These are phyloP conservation scores for Claviceps africana DNA, from an alignment of 2,329 filamentous ascomycete genomes.

Conservation along the genomic window DNA sequence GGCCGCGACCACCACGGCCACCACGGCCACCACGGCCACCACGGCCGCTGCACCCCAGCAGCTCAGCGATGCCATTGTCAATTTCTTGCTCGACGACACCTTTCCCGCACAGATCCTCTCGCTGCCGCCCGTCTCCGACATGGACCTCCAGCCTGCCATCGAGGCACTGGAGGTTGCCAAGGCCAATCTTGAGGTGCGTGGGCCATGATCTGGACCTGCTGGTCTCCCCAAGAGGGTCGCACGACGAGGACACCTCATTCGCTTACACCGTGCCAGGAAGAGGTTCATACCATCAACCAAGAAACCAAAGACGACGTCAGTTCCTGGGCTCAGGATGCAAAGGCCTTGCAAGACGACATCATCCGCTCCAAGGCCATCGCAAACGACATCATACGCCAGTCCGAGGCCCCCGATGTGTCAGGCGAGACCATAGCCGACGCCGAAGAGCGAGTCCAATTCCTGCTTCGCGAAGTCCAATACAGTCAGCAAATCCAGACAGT, in stretches of 20 bases:
- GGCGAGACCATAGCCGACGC: constrained; percentile 39
- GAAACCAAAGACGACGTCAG: constrained; percentile 68
- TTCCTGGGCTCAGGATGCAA: constrained; percentile 74
- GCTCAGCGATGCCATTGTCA: constrained; percentile 26
- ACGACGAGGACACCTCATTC: not conserved
- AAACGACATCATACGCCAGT: constrained; percentile 64
- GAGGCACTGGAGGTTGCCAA: constrained; percentile 23
- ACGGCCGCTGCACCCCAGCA: constrained; percentile 14
- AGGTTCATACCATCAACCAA: constrained; percentile 64
- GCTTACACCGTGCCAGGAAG: constrained; percentile 22
- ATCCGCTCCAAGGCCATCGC: constrained; percentile 66
- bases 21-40: constrained; percentile 16
- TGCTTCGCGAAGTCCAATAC: constrained; percentile 44
- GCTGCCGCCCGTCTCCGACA: constrained; percentile 23
- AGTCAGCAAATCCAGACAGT: constrained; percentile 40
- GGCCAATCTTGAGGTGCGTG: constrained; percentile 24
- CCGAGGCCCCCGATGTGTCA: constrained; percentile 46
- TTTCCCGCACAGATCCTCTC: constrained; percentile 27
- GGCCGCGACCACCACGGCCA: constrained; percentile 11
- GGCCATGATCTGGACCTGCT: not conserved
- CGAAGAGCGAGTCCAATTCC: constrained; percentile 40
- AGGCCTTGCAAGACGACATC: constrained; percentile 74
- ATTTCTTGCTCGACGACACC: constrained; percentile 25
- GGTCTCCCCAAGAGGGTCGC: not conserved
- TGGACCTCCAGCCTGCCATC: constrained; percentile 25